Conservation (phyloP, 148 eudicot genomes). For the Cornus florida region DNA sequence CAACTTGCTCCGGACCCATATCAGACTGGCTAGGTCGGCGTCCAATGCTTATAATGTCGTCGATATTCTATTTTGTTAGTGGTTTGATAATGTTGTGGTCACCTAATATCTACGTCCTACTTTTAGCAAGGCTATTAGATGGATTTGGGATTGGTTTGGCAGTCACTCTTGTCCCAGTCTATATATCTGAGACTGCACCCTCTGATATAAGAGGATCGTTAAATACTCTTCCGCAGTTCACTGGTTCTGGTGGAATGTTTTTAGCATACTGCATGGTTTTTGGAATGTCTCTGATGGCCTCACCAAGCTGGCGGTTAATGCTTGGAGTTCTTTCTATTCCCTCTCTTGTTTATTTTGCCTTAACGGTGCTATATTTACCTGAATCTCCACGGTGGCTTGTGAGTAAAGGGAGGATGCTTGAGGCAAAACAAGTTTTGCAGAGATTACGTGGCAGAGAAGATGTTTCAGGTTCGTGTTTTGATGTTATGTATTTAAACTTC, state of each 20-base stretch:
- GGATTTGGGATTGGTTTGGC: slow-evolving; percentile 93
- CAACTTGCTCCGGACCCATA: slow-evolving; percentile 82
- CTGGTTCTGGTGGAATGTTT: slow-evolving; percentile 84
- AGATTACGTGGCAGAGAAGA: slow-evolving; percentile 78
- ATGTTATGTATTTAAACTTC: not conserved
- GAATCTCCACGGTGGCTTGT: slow-evolving; percentile 99
- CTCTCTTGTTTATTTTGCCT: slow-evolving; percentile 62
- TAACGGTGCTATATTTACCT: slow-evolving; percentile 68
- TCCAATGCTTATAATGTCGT: slow-evolving; percentile 82
- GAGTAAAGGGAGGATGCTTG: slow-evolving; percentile 87
- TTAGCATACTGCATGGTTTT: slow-evolving; percentile 80
- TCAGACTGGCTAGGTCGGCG: slow-evolving; percentile 83
- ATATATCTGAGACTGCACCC: slow-evolving; percentile 94
- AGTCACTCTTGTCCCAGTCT: slow-evolving; percentile 78
- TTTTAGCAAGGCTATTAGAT: slow-evolving; percentile 79
- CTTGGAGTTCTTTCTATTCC: slow-evolving; percentile 87
- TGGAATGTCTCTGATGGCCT: slow-evolving; percentile 69
- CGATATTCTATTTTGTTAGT: slow-evolving; percentile 63
- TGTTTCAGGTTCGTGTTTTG: slow-evolving; percentile 58
- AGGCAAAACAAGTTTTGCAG: slow-evolving; percentile 80
- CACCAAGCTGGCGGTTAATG: slow-evolving; percentile 89
- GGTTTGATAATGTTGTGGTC: slow-evolving; percentile 94
- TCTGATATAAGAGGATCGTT: slow-evolving; percentile 82
- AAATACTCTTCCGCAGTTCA: slow-evolving; percentile 90
- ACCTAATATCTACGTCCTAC: slow-evolving; percentile 85